Evolutionary conservation across 805 yeast species (phyloP).

Genomic region (Scheffersomyces coipomensis): DNA sequence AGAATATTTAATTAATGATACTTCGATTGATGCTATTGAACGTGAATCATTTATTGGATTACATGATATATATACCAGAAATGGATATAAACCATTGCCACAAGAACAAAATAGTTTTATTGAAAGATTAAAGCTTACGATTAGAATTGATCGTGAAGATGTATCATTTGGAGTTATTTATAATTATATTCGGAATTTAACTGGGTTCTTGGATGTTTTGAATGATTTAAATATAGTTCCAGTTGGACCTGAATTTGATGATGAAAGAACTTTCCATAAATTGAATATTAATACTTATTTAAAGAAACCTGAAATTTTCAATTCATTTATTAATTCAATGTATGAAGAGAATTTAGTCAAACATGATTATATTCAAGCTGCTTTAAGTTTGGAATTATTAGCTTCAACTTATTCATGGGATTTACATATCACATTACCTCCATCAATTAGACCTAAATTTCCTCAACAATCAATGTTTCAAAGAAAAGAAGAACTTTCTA

Average conservation of each 20-base stretch:
- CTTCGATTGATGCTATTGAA: constrained; percentile 55
- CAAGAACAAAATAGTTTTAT: constrained; percentile 56
- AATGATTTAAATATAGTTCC: constrained; percentile 74
- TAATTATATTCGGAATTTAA: constrained; percentile 50
- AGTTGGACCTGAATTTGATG: constrained; percentile 78
- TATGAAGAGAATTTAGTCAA: constrained; percentile 61
- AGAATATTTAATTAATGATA: constrained; percentile 58
- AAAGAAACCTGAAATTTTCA: constrained; percentile 76
- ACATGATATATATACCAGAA: constrained; percentile 60
- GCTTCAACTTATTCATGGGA: constrained; percentile 80
- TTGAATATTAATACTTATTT: constrained; percentile 74
- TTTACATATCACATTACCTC: constrained; percentile 52
- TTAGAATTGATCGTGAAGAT: constrained; percentile 61
- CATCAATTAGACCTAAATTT: constrained; percentile 62
- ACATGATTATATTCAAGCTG: constrained; percentile 76
- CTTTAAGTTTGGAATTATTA: constrained; percentile 71
- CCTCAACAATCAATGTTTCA: constrained; percentile 82
- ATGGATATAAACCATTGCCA: constrained; percentile 54
- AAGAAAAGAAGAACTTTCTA: constrained; percentile 71
- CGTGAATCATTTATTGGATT: constrained; percentile 62
- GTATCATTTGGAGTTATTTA: constrained; percentile 53
- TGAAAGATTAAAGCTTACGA: constrained; percentile 45
- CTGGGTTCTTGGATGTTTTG: constrained; percentile 62
- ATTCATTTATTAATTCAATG: constrained; percentile 74
- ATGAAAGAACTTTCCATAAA: constrained; percentile 79